Percentiles rank a stretch among this genome's conserved stretches.
Conservation (phyloP, 345 rosid species). For the Adansonia digitata region DNA sequence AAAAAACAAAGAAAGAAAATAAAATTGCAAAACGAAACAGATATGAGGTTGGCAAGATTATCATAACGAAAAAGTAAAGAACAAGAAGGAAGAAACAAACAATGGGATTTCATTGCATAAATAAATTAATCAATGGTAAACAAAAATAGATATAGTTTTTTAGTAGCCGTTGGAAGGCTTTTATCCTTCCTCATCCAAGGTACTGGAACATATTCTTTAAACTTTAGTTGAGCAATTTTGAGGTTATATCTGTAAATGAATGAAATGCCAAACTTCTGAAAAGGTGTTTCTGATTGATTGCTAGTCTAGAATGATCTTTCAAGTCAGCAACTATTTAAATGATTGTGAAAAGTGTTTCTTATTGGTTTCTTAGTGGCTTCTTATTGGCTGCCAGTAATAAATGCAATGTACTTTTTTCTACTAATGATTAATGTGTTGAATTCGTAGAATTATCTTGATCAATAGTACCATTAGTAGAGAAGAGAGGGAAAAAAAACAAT, state of each 20-base stretch:
- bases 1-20: too few relatives aligned
- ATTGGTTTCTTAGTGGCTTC: too few relatives aligned
- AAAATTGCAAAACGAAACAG: too few relatives aligned
- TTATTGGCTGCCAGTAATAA: too few relatives aligned
- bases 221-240: neutral
- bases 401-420: neutral
- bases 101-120: too few relatives aligned
- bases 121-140: neutral
- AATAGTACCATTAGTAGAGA: neutral
- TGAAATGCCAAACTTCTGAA: neutral
- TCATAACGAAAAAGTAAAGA: too few relatives aligned
- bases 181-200: neutral
- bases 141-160: neutral
- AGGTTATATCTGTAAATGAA: neutral
- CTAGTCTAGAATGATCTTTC: neutral
- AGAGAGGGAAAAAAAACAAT: too few relatives aligned
- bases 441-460: neutral
- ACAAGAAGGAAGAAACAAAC: too few relatives aligned
- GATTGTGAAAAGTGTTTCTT: too few relatives aligned
- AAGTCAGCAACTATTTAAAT: neutral
- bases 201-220: neutral
- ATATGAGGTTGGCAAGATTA: too few relatives aligned
- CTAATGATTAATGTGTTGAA: neutral
- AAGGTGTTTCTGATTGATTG: neutral
- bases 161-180: neutral